Evolutionary conservation across 2,329 filamentous ascomycete species (phyloP), one percentile per base, ranked within the genome.

Genomic region (Sarocladium oryzae): DNA sequence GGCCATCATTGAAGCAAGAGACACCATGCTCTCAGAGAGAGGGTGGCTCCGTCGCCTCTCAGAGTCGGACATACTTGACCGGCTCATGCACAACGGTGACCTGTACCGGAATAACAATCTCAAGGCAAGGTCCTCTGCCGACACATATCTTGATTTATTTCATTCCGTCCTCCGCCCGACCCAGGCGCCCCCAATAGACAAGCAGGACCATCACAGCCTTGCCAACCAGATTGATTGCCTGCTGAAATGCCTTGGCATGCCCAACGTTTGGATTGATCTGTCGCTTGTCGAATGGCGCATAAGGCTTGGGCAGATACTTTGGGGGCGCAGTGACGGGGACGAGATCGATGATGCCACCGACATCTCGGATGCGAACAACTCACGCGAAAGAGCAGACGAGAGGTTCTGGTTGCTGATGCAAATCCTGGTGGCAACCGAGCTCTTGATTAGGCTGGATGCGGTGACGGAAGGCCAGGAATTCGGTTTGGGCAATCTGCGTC

Each of bases 231-330:
- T 89, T 52, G 75, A 84, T 56, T 78, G 82, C 3, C 68, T 89
- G 16, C 74, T 89, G 41, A 81, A 81, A 61, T 78, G 85, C 9
- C 73, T 89, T 40, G 79, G 77, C 1, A 69, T 79, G 7, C 75
- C 82, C 51, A 84, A 85, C 52, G 78, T 87, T 41, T 89, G 86
- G 86, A 77, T 86, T 49, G 85, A 89, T 64, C 86, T 89, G 56
- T 85, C 84, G 18, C 75, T 83, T 28, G 82, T 89, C 6, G 85
- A 89, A 61, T 89, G 85, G 85, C 77, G 86, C 33, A 85, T 89
- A 53, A 75, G 84, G 11, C 71, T 89, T 1, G 86, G 86, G 6
- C 85, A 88, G 65, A 75, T 89, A 37, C 66, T 89, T 2, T 89
- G 85, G 85, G 82, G 77, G 15, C 68, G 72, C 15, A 67, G 71